These are phyloP conservation scores for Immersiella caudata DNA, from an alignment of 495 filamentous ascomycete species.

Conservation along the genomic window DNA sequence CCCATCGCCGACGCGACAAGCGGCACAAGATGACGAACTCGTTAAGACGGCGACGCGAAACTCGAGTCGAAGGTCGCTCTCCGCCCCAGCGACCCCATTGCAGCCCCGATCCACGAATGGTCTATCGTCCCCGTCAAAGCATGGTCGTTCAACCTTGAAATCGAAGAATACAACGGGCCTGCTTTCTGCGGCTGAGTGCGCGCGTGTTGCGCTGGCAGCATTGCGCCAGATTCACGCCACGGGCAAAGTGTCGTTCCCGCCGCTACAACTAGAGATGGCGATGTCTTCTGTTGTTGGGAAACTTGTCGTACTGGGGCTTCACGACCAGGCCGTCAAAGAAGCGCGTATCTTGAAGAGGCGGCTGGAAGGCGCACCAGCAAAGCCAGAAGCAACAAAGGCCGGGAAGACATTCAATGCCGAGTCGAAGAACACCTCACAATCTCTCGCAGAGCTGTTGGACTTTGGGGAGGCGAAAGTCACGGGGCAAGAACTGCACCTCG, in stretches of 20 bases:
- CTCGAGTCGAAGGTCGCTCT: constrained; percentile 48
- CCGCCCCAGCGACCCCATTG: constrained; percentile 53
- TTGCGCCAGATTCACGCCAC: constrained; percentile 62
- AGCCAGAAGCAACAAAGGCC: constrained; percentile 36
- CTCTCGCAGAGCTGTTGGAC: constrained; percentile 64
- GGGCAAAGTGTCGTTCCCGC: constrained; percentile 53
- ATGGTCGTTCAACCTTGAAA: constrained; percentile 32
- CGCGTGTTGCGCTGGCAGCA: constrained; percentile 69
- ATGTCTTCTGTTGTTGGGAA: constrained; percentile 76
- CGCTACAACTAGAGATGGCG: constrained; percentile 80
- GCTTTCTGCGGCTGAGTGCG: constrained; percentile 69
- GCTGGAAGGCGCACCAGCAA: constrained; percentile 47
- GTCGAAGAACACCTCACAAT: constrained; percentile 43
- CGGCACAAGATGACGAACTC: constrained; percentile 35
- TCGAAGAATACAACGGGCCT: constrained; percentile 39
- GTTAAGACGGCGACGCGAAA: constrained; percentile 43
- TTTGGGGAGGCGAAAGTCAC: constrained; percentile 50
- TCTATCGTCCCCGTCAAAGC: constrained; percentile 43
- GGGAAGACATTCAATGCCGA: constrained; percentile 25
- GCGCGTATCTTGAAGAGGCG: constrained; percentile 67
- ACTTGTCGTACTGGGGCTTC: constrained; percentile 69
- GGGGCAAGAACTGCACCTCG: constrained; percentile 48
- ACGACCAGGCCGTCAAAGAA: constrained; percentile 78
- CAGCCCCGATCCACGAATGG: constrained; percentile 59
- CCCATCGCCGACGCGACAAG: constrained; percentile 28